Percentiles rank a stretch among this genome's conserved stretches.
phyloP scores from a whole-genome alignment of 148 eudicot species.

The Vaccinium myrtillus region DNA sequence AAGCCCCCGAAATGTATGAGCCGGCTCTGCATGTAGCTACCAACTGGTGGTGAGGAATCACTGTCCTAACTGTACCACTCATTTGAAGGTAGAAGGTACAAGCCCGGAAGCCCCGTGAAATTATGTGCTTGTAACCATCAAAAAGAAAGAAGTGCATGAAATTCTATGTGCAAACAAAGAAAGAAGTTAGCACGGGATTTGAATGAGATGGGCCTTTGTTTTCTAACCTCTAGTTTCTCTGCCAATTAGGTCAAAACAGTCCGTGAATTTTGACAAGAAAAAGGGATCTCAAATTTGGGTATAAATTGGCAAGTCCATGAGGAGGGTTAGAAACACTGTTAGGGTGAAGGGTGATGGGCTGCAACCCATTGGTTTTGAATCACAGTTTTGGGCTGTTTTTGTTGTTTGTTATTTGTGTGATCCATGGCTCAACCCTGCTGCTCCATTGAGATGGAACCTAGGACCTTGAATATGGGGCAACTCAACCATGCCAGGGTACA shows the following conservation, averaged over 20 bases:
- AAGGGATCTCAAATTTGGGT: neutral
- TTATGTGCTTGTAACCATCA: neutral
- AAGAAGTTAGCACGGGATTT: neutral
- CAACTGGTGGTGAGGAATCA: neutral
- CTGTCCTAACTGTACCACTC: neutral
- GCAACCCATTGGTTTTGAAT: slow-evolving; percentile 8
- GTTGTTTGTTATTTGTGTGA: neutral
- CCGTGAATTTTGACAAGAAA: slow-evolving; percentile 4
- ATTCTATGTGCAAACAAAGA: neutral
- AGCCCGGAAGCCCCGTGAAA: slow-evolving; percentile 10
- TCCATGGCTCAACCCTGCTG: slow-evolving; percentile 43
- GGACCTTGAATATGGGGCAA: slow-evolving; percentile 36
- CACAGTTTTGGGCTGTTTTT: neutral
- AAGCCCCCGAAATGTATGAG: too few relatives aligned
- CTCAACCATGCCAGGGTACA: slow-evolving; percentile 34
- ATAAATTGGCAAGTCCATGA: neutral
- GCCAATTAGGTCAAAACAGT: neutral
- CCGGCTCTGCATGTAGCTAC: neutral
- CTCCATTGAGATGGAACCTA: slow-evolving; percentile 45
- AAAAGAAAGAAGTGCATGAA: neutral
- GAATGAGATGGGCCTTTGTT: neutral
- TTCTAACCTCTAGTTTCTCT: slow-evolving; percentile 1
- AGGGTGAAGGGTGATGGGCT: slow-evolving; percentile 10
- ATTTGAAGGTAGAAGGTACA: slow-evolving; percentile 1
- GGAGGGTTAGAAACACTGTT: neutral